Evolutionary conservation across 495 filamentous ascomycete genomes (phyloP), one percentile per base, ranked within the genome.

Genomic region (Friedmanniomyces simplex): DNA sequence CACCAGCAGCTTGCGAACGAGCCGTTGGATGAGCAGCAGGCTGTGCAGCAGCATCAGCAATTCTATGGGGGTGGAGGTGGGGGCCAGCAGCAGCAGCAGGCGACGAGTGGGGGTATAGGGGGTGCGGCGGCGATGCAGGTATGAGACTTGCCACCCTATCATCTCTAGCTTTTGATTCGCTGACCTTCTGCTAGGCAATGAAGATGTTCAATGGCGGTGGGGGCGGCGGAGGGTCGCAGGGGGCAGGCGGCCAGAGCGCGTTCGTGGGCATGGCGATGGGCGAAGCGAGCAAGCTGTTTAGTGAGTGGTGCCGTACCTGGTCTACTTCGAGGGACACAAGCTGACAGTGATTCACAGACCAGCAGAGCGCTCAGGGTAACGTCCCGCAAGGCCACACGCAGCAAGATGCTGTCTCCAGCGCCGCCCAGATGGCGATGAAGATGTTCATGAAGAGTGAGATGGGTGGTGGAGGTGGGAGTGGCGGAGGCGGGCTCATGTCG

Each of bases 201-300:
- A 86, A 86, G 74, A 79, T 81, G 77, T 86, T 85, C 54, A 75
- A 72, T 8, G 73, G 76, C 11, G 54, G 54, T 11, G 50, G 50
- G 22, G 55, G 59, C 32, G 69, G 68, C 42, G 5, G 56, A 63
- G 48, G 46, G 13, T 45, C 2, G 30, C 49, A 52, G 26, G 69
- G 68, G 0, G 70, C n/a, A 47, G 68, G 71, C 39, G 74, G 67
- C 1, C 76, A 85, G 74, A 83, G 78, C 65, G 68, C 76, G 64
- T 80, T 86, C 56, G 77, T 87, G 63, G 82, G 81, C 4, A 67
- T 85, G 69, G 83, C 83, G 0, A 87, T 87, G 83, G 76, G 72
- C 8, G 77, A 87, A 76, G 83, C 83, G 34, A 69, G 74, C 20
- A 80, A 82, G 70, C 62, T 87, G 65, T 87, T 82, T 70, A 83